These are phyloP conservation scores for Teunomyces lycoperdinae DNA, from an alignment of 805 yeast species.

Conservation along the genomic window DNA sequence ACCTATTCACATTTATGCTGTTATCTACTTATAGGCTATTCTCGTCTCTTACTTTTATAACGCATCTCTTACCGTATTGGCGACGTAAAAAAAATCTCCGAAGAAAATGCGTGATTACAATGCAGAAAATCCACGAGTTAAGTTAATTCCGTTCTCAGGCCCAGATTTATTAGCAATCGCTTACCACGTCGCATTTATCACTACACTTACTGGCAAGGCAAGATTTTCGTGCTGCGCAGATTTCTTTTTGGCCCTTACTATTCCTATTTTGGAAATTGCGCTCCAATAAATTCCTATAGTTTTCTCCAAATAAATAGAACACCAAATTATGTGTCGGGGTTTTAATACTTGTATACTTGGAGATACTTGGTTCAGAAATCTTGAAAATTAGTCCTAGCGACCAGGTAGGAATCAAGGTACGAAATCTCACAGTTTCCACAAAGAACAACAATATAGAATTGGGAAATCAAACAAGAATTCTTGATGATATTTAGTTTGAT, in stretches of 20 bases:
- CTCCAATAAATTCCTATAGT: background rate
- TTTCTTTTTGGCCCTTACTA: background rate
- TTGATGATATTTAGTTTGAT: slow-evolving; percentile 20
- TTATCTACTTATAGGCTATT: background rate
- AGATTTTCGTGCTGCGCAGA: background rate
- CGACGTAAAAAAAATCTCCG: background rate
- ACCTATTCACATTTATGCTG: too few relatives aligned
- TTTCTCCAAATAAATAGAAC: background rate
- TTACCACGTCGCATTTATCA: background rate
- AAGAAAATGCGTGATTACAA: background rate
- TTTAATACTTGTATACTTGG: background rate
- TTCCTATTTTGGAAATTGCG: background rate
- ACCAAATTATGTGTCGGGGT: background rate
- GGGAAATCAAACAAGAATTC: slow-evolving; percentile 6
- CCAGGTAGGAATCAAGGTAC: slow-evolving; percentile 10
- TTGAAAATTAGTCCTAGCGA: slow-evolving; percentile 2
- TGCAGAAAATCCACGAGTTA: background rate
- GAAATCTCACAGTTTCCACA: slow-evolving; percentile 11
- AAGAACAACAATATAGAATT: slow-evolving; percentile 3
- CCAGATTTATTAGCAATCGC: background rate
- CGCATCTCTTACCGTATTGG: background rate
- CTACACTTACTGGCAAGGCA: background rate
- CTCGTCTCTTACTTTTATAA: background rate
- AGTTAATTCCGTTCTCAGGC: background rate
- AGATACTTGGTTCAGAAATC: background rate